A percentile compares a stretch with the other conserved stretches of the same genome.
phyloP scores from a whole-genome alignment of 2,329 filamentous ascomycete genomes.

The Colletotrichum paranaense region DNA sequence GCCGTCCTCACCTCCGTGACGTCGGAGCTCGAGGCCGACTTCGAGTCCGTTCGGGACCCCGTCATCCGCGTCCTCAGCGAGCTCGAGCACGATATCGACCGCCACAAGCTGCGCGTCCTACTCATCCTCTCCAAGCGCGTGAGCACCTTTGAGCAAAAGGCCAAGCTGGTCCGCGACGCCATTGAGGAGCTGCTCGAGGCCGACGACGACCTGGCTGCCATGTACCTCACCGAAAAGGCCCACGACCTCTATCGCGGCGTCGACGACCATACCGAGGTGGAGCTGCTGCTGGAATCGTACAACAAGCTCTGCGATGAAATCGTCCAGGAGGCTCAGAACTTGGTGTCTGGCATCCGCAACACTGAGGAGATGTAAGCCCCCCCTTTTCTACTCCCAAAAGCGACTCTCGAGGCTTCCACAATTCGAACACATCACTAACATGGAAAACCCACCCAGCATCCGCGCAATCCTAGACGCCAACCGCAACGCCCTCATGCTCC shows the following conservation, averaged over 20 bases:
- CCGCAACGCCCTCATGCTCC: slow-evolving; percentile 96
- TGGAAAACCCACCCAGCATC: slow-evolving; percentile 65
- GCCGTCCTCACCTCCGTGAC: slow-evolving; percentile 95
- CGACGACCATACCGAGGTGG: slow-evolving; percentile 94
- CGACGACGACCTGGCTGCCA: slow-evolving; percentile 91
- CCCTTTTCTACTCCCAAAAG: slow-evolving; percentile 15
- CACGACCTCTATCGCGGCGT: slow-evolving; percentile 78
- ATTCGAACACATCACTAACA: slow-evolving; percentile 39
- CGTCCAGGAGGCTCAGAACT: slow-evolving; percentile 91
- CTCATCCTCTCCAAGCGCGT: slow-evolving; percentile 96
- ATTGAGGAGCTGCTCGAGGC: slow-evolving; percentile 96
- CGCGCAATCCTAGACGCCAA: slow-evolving; percentile 98
- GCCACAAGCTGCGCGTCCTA: slow-evolving; percentile 90
- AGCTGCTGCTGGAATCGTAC: slow-evolving; percentile 96
- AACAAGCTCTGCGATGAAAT: slow-evolving; percentile 99
- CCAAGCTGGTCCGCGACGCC: slow-evolving; percentile 90
- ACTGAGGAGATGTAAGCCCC: slow-evolving; percentile 92
- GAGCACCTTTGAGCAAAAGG: slow-evolving; percentile 97
- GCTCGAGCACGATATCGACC: slow-evolving; percentile 95
- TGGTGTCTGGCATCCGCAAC: slow-evolving; percentile 95
- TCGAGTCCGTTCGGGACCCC: slow-evolving; percentile 91
- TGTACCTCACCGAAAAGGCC: slow-evolving; percentile 94
- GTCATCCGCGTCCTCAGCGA: slow-evolving; percentile 90
- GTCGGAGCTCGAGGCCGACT: slow-evolving; percentile 90
- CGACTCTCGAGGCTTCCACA: background rate